Evolutionary conservation across 2,329 filamentous ascomycete genomes (phyloP), one percentile per base, ranked within the genome.

Genomic region (Neophaeococcomyces mojaviensis): DNA sequence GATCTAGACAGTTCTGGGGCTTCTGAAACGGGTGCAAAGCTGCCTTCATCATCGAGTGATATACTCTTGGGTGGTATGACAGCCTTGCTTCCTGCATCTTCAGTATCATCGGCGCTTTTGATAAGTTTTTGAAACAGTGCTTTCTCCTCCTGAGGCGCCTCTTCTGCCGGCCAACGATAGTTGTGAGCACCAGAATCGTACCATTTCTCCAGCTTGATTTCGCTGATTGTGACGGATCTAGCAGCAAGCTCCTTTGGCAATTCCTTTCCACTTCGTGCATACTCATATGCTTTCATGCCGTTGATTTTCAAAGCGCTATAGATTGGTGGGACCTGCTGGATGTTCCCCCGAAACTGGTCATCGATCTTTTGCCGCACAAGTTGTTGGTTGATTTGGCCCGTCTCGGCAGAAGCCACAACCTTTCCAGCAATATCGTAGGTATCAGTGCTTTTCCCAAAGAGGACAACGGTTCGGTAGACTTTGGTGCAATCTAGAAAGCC

Each of bases 281-380:
- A 97, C 67, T 98, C 89, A 63, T 98, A 98, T 39, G 96, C 74
- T 28, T 87, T 85, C 71, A 96, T 96, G 2, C 92, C 92, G 55
- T 96, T 79, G 65, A 96, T 87, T 64, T 90, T 89, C 51, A 97
- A 73, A 8, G 92, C 92, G 24, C 88, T 95, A 66, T 89, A 98
- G 16, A 98, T 78, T 4, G 90, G 90, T 31, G 92, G 92, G 55
- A 86, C 82, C 70, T 98, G 92, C 70, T 86, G 82, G 58, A 88
- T 88, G 56, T 84, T 84, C 13, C 92, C 92, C 32, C 82, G 76
- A 64, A 95, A 96, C 13, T 84, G 86, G 61, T 84, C 76, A 65
- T 94, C 85, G 0, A 97, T 85, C 58, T 76, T 73, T 42, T 85
- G 81, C 46, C 76, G 78, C 5, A 89, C 96, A 49, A 98, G 77